Percentiles rank a stretch among this genome's conserved stretches.
phyloP scores from a whole-genome alignment of 257 asterid genomes.

The Linderniella brevidens region DNA sequence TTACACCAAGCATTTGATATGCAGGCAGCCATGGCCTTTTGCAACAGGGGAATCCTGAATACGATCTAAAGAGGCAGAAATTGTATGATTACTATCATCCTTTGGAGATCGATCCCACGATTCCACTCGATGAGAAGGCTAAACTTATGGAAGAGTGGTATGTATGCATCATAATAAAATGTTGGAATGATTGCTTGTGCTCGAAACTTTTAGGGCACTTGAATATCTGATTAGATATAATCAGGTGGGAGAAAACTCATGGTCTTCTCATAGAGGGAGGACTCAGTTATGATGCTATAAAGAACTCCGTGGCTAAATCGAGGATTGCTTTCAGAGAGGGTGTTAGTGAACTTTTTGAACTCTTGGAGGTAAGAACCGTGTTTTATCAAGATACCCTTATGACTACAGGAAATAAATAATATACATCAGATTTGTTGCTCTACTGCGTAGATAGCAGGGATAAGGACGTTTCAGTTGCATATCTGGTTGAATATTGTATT shows the following conservation, averaged over 20 bases:
- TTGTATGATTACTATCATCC: constrained; percentile 75
- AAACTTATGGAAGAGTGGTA: constrained; percentile 97
- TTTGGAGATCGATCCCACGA: constrained; percentile 59
- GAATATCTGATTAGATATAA: constrained; percentile 11
- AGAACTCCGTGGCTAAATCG: constrained; percentile 58
- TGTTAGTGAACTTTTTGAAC: constrained; percentile 70
- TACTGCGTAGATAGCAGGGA: too few species aligned
- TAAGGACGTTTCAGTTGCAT: too few species aligned
- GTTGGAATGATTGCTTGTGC: too few species aligned
- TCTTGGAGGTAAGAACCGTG: constrained; percentile 45
- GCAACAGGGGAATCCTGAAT: constrained; percentile 69
- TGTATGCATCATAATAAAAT: constrained; percentile 19
- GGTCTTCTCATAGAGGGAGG: constrained; percentile 90
- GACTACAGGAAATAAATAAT: too few species aligned
- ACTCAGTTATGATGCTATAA: constrained; percentile 44
- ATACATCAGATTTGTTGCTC: too few species aligned
- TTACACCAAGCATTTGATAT: constrained; percentile 8
- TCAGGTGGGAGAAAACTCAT: constrained; percentile 92
- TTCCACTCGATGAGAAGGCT: constrained; percentile 74
- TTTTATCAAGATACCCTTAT: too few species aligned
- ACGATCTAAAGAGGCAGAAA: constrained; percentile 63
- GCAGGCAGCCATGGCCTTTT: constrained; percentile 74
- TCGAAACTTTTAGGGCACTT: constrained; percentile 6
- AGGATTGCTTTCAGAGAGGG: constrained; percentile 73
- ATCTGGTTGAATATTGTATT: too few species aligned